Percentiles rank a stretch among this genome's conserved stretches.
Conservation (phyloP, 495 filamentous ascomycete species). For the Darksidea phi region DNA sequence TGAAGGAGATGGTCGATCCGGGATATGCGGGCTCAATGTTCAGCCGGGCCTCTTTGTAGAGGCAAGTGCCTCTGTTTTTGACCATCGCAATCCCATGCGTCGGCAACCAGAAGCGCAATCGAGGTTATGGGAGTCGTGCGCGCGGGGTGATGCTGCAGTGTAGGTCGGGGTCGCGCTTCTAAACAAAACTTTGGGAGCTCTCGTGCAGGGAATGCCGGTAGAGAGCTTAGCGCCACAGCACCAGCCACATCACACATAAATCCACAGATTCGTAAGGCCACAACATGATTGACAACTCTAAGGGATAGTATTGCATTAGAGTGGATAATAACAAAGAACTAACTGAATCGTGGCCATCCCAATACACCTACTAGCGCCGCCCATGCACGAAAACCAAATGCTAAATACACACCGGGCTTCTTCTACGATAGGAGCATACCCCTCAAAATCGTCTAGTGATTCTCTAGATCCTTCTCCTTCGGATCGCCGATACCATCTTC, state of each 20-base stretch:
- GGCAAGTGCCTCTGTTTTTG: constrained; percentile 31
- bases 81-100: constrained; percentile 42
- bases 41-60: constrained; percentile 85
- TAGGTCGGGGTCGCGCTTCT: constrained; percentile 4
- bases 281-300: too few relatives aligned
- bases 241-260: background rate
- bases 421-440: background rate
- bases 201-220: background rate
- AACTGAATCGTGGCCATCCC: background rate
- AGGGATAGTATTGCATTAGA: background rate
- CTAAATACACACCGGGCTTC: background rate
- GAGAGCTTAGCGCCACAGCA: constrained; percentile 1
- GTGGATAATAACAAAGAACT: background rate
- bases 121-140: constrained; percentile 3
- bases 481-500: constrained; percentile 97
- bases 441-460: constrained; percentile 50
- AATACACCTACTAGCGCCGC: constrained; percentile 6
- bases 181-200: constrained; percentile 36
- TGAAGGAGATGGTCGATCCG: constrained; percentile 69
- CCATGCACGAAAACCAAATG: constrained; percentile 5
- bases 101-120: background rate
- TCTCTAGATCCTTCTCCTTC: constrained; percentile 91
- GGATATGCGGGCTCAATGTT: constrained; percentile 72
- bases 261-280: too few relatives aligned
- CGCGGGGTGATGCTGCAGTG: constrained; percentile 11